Conservation (phyloP, 2,329 filamentous ascomycete genomes). For the Fusarium sp. region DNA sequence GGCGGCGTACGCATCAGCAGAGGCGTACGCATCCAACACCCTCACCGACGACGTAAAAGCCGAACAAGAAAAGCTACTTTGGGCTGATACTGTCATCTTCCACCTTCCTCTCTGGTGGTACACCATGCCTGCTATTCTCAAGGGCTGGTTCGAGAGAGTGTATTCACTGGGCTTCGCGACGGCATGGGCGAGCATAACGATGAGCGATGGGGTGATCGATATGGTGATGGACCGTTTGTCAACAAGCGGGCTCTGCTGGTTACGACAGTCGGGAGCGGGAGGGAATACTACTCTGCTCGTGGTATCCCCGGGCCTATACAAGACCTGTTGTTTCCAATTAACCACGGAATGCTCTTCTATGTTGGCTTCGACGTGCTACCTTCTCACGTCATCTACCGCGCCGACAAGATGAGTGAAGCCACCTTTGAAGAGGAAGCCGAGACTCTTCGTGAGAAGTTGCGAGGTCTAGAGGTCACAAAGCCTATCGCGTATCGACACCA, state of each 20-base stretch:
- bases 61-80: conserved; percentile 28
- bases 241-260: conserved; percentile 20
- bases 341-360: conserved; percentile 23
- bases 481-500: conserved; percentile 14
- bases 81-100: conserved; percentile 22
- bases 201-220: conserved; percentile 19
- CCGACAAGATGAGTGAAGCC: not conserved
- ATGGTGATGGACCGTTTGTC: conserved; percentile 15
- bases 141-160: conserved; percentile 26
- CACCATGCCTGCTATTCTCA: conserved; percentile 23
- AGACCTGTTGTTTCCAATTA: conserved; percentile 21
- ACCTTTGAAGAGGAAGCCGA: conserved; percentile 2
- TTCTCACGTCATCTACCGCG: conserved; percentile 13
- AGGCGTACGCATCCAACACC: not conserved
- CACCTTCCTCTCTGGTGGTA: conserved; percentile 32
- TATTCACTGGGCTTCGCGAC: conserved; percentile 15
- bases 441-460: conserved; percentile 10
- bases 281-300: conserved; percentile 18
- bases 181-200: conserved; percentile 16
- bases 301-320: conserved; percentile 20
- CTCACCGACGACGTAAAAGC: conserved; percentile 23
- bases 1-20: conserved; percentile 5
- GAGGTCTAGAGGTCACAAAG: conserved; percentile 1
- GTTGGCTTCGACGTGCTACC: conserved; percentile 17
- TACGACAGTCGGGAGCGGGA: not conserved